Evolutionary conservation across 192 early-diverging fungal genomes (phyloP).

Genomic region (Thoreauomyces humboldtii): DNA sequence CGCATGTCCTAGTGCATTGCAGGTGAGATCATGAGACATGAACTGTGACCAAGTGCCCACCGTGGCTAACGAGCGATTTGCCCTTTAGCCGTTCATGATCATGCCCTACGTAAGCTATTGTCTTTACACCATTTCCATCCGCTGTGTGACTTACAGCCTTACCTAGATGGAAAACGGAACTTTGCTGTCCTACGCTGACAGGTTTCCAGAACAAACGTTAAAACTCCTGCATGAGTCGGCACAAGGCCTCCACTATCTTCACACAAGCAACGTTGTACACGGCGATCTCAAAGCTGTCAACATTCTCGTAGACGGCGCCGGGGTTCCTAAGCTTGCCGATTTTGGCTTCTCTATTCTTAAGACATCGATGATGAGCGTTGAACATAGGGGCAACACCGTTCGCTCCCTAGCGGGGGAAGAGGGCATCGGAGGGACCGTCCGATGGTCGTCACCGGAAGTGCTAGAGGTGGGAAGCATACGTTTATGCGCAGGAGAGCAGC

Average conservation of each 20-base stretch:
- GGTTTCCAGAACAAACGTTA: constrained; percentile 4
- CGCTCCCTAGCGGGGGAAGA: neutral
- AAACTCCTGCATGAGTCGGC: constrained; percentile 27
- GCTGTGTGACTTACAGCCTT: neutral
- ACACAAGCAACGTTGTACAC: constrained; percentile 23
- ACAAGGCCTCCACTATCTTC: constrained; percentile 26
- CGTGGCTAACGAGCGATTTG: no score
- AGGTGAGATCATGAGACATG: constrained; percentile 5
- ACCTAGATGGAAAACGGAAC: constrained; percentile 32
- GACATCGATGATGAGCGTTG: neutral
- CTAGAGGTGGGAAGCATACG: neutral
- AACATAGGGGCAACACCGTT: neutral
- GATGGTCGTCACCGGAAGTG: constrained; percentile 1
- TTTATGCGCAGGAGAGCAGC: no score
- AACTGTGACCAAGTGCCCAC: no score
- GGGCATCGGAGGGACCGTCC: neutral
- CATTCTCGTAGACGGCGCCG: constrained; percentile 71
- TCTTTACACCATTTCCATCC: neutral
- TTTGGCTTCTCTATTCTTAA: constrained; percentile 56
- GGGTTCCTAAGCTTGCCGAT: constrained; percentile 78
- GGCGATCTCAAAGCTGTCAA: constrained; percentile 81
- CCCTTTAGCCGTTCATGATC: constrained; percentile 28
- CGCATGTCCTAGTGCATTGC: constrained; percentile 19
- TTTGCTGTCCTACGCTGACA: constrained; percentile 7
- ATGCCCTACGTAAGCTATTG: constrained; percentile 7